These are phyloP conservation scores for Didymella pinodella DNA, from an alignment of 2,329 filamentous ascomycete genomes.

Conservation along the genomic window DNA sequence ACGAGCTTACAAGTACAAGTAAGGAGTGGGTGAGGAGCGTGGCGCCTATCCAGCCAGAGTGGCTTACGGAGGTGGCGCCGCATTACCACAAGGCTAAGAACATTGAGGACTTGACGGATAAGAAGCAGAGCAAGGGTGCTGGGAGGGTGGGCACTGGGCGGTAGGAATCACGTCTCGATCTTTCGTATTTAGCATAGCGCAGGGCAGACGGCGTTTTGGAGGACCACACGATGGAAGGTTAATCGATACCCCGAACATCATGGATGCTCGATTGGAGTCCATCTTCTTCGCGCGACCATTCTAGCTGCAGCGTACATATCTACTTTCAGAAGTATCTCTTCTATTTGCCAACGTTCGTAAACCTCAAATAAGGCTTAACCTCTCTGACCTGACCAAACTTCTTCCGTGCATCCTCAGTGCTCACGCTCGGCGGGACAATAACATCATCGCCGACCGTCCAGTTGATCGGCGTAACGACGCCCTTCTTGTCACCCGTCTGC, in stretches of 20 bases:
- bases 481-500: constrained; percentile 81
- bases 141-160: constrained; percentile 11
- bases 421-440: constrained; percentile 84
- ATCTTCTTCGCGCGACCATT: not conserved
- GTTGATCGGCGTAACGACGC: constrained; percentile 87
- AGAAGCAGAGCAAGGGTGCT: constrained; percentile 68
- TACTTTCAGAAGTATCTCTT: not conserved
- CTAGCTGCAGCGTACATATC: not conserved
- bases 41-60: constrained; percentile 83
- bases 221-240: not conserved
- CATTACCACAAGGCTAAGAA: constrained; percentile 96
- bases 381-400: constrained; percentile 79
- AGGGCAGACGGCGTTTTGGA: constrained; percentile 4
- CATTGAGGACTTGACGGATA: constrained; percentile 80
- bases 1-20: constrained; percentile 79
- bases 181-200: constrained; percentile 16
- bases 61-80: constrained; percentile 88
- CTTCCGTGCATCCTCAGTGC: constrained; percentile 83
- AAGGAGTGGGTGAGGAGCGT: constrained; percentile 94
- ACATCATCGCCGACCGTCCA: constrained; percentile 90
- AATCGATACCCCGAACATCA: constrained; percentile 14
- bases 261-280: not conserved
- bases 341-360: constrained; percentile 62
- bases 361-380: constrained; percentile 74
- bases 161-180: not conserved